Percentiles rank a stretch among this genome's conserved stretches.
Evolutionary conservation across 768 basidiomycete species (phyloP).

Genomic region (Candolleomyces eurysporus): DNA sequence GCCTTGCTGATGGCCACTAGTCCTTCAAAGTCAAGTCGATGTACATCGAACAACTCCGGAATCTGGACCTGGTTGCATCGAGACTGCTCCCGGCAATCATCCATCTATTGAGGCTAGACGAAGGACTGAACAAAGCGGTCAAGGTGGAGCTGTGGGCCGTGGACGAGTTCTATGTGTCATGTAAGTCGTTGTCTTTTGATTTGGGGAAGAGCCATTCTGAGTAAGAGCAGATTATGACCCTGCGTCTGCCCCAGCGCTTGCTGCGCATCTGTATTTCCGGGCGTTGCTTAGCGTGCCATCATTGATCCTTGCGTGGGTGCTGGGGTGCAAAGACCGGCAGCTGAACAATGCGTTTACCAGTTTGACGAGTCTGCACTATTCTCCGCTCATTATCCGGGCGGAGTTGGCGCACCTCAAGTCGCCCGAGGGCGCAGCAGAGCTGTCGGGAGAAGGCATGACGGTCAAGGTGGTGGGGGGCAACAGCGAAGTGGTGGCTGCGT

Average conservation of each 20-base stretch:
- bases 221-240: conserved; percentile 55
- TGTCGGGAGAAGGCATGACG: conserved; percentile 73
- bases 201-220: neutral
- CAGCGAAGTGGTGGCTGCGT: conserved; percentile 81
- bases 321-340: conserved; percentile 86
- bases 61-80: conserved; percentile 57
- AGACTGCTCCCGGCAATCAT: conserved; percentile 75
- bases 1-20: conserved; percentile 35
- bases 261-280: conserved; percentile 88
- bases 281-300: conserved; percentile 82
- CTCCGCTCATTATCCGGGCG: conserved; percentile 79
- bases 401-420: conserved; percentile 77
- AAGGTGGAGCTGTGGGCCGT: conserved; percentile 85
- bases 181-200: conserved; percentile 40
- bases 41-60: conserved; percentile 85
- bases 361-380: conserved; percentile 84
- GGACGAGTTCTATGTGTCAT: conserved; percentile 75
- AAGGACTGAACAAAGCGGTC: conserved; percentile 62
- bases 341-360: conserved; percentile 70
- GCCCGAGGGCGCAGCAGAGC: conserved; percentile 49
- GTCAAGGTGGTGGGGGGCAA: conserved; percentile 64
- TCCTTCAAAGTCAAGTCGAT: conserved; percentile 82
- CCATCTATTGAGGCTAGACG: conserved; percentile 62
- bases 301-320: conserved; percentile 81
- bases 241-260: conserved; percentile 54